Base-by-base conservation (phyloP, 129 eudicot genomes). In the Arctium lappa region DNA sequence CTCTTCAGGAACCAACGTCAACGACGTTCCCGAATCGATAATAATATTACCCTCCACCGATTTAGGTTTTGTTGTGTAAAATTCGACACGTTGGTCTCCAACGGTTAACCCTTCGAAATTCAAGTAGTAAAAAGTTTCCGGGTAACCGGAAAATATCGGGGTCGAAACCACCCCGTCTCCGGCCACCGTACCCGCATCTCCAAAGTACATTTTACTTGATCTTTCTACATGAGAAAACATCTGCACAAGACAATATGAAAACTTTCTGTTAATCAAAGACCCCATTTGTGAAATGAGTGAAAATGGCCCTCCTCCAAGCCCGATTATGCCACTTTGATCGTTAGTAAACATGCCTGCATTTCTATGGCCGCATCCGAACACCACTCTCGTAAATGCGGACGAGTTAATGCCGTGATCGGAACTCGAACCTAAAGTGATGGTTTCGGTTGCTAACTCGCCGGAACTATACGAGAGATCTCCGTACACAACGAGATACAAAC, bases 111-210 rank as follows among this genome's bases (percentile, higher is more conserved):
- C 86, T 86, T 81, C 83, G 37, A 86, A 79, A 69, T 86, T 77
- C 4, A 86, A 77, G 60, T 81, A 81, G 76, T 86, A 86, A 69
- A 81, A 77, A 0, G 77, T 81, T 0, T 63, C 56, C 0, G 71
- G 82, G 33, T 79, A 33, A 36, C 86, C 83, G 16, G 86, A 63
- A 42, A 77, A 65, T 7, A 81, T n/a, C 27, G 88, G 86, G 63
- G 88, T 86, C 0, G 88, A 77, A 31, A 86, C 86, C 8, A 78
- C 88, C 39, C 88, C 85, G 16, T 80, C 81, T 62, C 88, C 86
- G 0, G 83, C 38, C 65, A 86, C 75, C 3, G 8, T 68, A 18
- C 77, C 83, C 29, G 3, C 73, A 11, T 86, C 82, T 34, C 88
- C 88, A 33, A 81, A 81, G 22, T 82, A 76, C 80, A 86, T 76